Conservation (phyloP, 441 rosid genomes). For the Arabidopsis hybrid region DNA sequence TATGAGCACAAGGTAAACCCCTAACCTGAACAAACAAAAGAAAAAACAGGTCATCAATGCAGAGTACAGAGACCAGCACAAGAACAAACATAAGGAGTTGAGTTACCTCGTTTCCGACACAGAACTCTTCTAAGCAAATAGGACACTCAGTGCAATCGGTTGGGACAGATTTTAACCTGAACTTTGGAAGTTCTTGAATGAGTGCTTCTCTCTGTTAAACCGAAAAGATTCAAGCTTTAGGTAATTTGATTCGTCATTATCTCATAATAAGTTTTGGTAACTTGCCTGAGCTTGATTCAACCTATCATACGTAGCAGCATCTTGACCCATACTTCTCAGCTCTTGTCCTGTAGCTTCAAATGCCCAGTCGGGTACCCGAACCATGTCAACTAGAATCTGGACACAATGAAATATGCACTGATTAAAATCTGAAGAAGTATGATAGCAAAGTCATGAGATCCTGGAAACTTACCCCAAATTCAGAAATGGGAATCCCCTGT, state of each 20-base stretch:
- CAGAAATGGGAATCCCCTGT: conserved; percentile 1
- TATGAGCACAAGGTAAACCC: conserved; percentile 10
- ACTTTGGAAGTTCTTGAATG: conserved; percentile 10
- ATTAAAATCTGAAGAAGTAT: not conserved
- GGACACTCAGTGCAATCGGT: conserved; percentile 2
- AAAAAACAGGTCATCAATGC: too few species aligned
- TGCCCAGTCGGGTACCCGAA: conserved; percentile 11
- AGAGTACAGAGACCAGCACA: too few species aligned
- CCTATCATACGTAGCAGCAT: conserved; percentile 1
- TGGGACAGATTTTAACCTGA: not conserved
- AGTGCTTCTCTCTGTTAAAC: not conserved
- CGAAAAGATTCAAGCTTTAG: not conserved
- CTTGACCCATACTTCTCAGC: not conserved
- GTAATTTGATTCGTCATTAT: not conserved
- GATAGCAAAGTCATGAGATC: conserved; percentile 5
- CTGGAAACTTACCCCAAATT: conserved; percentile 1
- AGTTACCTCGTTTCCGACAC: not conserved
- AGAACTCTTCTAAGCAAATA: conserved; percentile 2
- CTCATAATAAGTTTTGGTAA: not conserved
- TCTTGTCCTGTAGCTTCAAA: conserved; percentile 4
- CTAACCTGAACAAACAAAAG: not conserved
- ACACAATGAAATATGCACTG: too few species aligned
- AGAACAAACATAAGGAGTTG: not conserved
- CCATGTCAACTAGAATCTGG: conserved; percentile 1
- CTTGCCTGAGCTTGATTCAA: conserved; percentile 7